phyloP scores from a whole-genome alignment of 225 moss, liverwort and hornwort species.

The Straminergon stramineum region DNA sequence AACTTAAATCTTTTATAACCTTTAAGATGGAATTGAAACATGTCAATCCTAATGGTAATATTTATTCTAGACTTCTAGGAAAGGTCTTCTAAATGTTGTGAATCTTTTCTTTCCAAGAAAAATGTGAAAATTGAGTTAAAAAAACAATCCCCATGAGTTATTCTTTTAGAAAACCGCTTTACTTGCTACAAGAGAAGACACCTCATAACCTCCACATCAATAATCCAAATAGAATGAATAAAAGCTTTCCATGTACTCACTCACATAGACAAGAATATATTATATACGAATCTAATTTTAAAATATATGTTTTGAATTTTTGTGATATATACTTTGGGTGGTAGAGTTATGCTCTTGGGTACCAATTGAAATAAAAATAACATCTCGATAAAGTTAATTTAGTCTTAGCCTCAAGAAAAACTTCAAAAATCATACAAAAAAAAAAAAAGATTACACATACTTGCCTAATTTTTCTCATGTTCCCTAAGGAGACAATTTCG shows the following conservation, averaged over 20 bases:
- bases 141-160: too few relatives aligned
- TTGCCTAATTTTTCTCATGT: neutral
- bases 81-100: neutral
- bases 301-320: too few relatives aligned
- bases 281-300: too few relatives aligned
- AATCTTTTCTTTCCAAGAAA: too few relatives aligned
- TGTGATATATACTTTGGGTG: neutral
- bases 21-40: too few relatives aligned
- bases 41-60: neutral
- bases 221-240: neutral
- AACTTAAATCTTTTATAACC: too few relatives aligned
- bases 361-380: neutral
- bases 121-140: too few relatives aligned
- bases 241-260: rapidly evolving
- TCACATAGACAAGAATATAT: too few relatives aligned
- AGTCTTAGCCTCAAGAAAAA: neutral
- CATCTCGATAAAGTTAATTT: neutral
- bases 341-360: neutral
- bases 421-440: neutral
- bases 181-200: too few relatives aligned
- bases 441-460: neutral
- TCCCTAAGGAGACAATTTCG: rapidly evolving
- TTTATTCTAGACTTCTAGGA: neutral
- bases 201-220: too few relatives aligned
- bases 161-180: too few relatives aligned